Evolutionary conservation across 768 basidiomycete genomes (phyloP).

Genomic region (Lyophyllum atratum): DNA sequence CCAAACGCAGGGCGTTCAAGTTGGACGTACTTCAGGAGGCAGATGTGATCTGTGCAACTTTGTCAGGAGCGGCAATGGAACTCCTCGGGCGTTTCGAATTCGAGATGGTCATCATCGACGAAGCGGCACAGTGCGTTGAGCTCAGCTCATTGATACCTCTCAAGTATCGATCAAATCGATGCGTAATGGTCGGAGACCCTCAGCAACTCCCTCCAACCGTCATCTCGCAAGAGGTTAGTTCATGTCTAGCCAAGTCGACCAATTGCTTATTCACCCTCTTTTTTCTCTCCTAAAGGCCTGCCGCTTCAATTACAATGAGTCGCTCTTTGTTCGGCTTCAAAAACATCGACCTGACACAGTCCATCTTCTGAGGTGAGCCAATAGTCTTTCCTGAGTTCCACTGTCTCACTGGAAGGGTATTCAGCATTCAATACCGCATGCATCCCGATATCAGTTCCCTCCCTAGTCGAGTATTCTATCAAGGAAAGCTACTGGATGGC

Average conservation of each 20-base stretch:
- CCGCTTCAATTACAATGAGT: constrained; percentile 81
- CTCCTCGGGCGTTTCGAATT: constrained; percentile 82
- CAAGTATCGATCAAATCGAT: constrained; percentile 80
- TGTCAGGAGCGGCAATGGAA: constrained; percentile 94
- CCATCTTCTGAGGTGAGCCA: constrained; percentile 79
- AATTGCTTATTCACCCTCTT: constrained; percentile 5
- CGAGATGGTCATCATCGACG: constrained; percentile 96
- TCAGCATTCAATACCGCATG: constrained; percentile 99
- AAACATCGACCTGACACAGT: constrained; percentile 79
- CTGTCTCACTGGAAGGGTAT: not conserved
- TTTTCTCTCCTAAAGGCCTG: constrained; percentile 47
- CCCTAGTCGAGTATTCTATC: constrained; percentile 89
- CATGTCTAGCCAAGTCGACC: not conserved
- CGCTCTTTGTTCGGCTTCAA: constrained; percentile 90
- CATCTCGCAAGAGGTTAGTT: constrained; percentile 44
- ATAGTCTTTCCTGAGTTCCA: not conserved
- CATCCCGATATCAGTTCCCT: constrained; percentile 92
- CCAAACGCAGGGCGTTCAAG: constrained; percentile 71
- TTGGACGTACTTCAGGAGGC: constrained; percentile 81
- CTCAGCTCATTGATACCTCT: constrained; percentile 93
- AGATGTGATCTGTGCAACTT: constrained; percentile 91
- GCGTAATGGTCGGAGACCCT: constrained; percentile 95
- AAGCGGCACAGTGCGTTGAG: constrained; percentile 97
- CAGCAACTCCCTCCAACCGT: constrained; percentile 94
- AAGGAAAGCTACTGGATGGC: constrained; percentile 78